Evolutionary conservation across 1,284 basidiomycete genomes (phyloP).

Genomic region (Cronartium ribicola): DNA sequence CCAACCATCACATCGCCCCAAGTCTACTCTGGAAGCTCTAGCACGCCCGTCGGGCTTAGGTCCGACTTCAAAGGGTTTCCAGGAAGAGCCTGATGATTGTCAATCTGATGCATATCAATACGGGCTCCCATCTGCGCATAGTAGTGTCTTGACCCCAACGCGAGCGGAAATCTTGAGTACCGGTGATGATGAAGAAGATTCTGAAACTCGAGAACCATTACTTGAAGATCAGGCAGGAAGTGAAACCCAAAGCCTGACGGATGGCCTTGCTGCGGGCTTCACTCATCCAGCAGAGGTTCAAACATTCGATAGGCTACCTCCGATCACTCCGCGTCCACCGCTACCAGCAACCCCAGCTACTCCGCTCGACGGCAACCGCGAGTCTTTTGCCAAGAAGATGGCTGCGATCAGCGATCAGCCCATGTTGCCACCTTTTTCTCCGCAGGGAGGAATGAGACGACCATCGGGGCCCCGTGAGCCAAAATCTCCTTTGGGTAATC

Average conservation of each 20-base stretch:
- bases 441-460: conserved; percentile 3
- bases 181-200: too few species aligned
- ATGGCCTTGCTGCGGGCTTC: neutral
- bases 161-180: too few species aligned
- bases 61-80: too few species aligned
- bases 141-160: too few species aligned
- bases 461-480: conserved; percentile 11
- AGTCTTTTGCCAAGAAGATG: conserved; percentile 12
- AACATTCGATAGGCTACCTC: neutral
- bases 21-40: neutral
- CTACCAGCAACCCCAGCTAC: neutral
- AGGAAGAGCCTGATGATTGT: too few species aligned
- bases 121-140: too few species aligned
- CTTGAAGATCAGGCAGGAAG: too few species aligned
- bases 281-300: neutral
- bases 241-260: too few species aligned
- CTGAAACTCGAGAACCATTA: too few species aligned
- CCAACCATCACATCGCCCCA: conserved; percentile 1
- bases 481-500: neutral
- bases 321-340: neutral
- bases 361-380: neutral
- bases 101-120: too few species aligned
- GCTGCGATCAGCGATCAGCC: neutral
- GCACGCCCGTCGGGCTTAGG: neutral
- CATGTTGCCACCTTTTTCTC: neutral